These are phyloP conservation scores for Hyphopichia pseudoburtonii DNA, from an alignment of 1,139 yeast species.

Conservation along the genomic window DNA sequence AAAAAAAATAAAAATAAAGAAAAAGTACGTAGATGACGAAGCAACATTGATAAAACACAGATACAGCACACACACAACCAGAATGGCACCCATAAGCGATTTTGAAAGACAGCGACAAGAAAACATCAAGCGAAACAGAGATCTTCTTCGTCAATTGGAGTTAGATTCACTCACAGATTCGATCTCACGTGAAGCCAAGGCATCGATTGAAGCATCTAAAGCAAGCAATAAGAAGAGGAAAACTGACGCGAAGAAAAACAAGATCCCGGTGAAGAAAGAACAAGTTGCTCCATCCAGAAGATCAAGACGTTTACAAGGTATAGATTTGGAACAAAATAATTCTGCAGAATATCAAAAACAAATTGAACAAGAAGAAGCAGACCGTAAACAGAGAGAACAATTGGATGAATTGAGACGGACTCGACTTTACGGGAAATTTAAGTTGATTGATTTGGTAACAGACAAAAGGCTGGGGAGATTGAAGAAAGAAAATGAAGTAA, in stretches of 20 bases:
- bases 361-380: constrained; percentile 37
- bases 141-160: constrained; percentile 37
- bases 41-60: background rate
- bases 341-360: constrained; percentile 35
- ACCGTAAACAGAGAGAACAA: constrained; percentile 39
- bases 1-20: background rate
- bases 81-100: constrained; percentile 45
- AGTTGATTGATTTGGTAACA: constrained; percentile 55
- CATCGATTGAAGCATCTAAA: constrained; percentile 8
- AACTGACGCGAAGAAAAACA: constrained; percentile 16
- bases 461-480: constrained; percentile 40
- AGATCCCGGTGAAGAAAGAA: constrained; percentile 18
- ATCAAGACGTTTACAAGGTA: constrained; percentile 68
- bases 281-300: constrained; percentile 54
- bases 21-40: background rate
- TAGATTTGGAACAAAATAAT: constrained; percentile 39
- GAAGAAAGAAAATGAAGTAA: constrained; percentile 29
- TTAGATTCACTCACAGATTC: constrained; percentile 35
- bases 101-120: constrained; percentile 70
- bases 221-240: constrained; percentile 22
- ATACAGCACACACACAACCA: background rate
- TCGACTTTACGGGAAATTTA: constrained; percentile 62
- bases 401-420: constrained; percentile 53
- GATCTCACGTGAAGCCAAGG: constrained; percentile 26
- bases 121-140: constrained; percentile 43